Conservation (phyloP, 495 filamentous ascomycete genomes). For the Xylaria nigripes region DNA sequence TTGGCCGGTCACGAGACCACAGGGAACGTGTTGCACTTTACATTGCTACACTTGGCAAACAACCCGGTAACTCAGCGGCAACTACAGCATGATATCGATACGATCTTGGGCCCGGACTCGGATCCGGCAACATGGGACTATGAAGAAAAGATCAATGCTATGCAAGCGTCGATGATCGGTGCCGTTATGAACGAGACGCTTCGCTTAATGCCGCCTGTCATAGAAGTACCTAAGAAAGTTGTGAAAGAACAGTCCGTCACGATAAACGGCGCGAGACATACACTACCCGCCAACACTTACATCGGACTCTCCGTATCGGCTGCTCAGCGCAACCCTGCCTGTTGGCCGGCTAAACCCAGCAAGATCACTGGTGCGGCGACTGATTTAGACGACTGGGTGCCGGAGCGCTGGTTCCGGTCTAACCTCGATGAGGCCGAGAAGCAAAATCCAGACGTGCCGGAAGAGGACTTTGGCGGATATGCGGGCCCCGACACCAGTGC, state of each 20-base stretch:
- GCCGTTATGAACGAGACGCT: constrained; percentile 63
- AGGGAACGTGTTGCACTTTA: constrained; percentile 58
- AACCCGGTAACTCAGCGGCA: constrained; percentile 47
- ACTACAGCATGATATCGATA: constrained; percentile 56
- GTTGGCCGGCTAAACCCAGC: constrained; percentile 49
- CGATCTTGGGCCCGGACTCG: constrained; percentile 37
- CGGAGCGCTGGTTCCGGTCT: constrained; percentile 39
- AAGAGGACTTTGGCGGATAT: constrained; percentile 48
- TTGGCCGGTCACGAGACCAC: constrained; percentile 68
- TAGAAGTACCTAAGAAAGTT: constrained; percentile 53
- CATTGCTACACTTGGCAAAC: constrained; percentile 52
- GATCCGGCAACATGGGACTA: constrained; percentile 54
- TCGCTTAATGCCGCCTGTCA: constrained; percentile 53
- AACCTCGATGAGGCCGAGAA: constrained; percentile 6
- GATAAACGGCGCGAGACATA: constrained; percentile 40
- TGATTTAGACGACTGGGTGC: constrained; percentile 40
- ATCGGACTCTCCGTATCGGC: constrained; percentile 41
- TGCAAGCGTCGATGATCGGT: constrained; percentile 54
- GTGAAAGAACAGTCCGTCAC: constrained; percentile 43
- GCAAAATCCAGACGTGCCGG: not conserved
- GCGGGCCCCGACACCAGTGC: constrained; percentile 45
- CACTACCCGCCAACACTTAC: constrained; percentile 37
- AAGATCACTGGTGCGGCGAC: constrained; percentile 25
- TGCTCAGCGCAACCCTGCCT: constrained; percentile 53
- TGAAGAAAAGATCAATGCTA: constrained; percentile 45